phyloP scores from a whole-genome alignment of 345 rosid genomes.

The Populus alba region DNA sequence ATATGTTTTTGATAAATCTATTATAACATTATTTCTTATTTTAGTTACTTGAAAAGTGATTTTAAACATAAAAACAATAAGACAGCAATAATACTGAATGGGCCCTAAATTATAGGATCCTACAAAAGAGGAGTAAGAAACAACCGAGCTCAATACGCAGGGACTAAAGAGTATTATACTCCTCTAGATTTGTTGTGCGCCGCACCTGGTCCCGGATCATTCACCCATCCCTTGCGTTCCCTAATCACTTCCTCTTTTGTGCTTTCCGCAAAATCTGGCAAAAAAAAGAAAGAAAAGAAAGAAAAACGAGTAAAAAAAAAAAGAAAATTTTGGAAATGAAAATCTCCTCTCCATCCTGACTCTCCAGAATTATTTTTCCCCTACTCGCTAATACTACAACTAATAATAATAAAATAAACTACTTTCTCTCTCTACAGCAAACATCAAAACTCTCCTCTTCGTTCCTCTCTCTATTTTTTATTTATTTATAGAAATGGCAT shows the following conservation, averaged over 20 bases:
- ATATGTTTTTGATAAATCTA: no score
- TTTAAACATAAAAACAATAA: no score
- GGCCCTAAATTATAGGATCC: background rate
- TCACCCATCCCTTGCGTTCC: no score
- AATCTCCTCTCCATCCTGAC: background rate
- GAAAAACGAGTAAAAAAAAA: background rate
- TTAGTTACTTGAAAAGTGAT: no score
- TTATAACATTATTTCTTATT: no score
- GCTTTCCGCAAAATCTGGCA: background rate
- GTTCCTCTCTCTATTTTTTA: constrained; percentile 18
- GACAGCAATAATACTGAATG: background rate
- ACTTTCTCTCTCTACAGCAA: constrained; percentile 27
- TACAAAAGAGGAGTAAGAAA: background rate
- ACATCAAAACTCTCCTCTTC: background rate
- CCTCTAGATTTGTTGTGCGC: background rate
- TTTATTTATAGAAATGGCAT: constrained; percentile 12
- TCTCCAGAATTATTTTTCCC: background rate
- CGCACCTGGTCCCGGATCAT: no score
- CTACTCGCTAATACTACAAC: background rate
- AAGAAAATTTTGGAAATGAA: background rate
- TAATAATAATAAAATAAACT: background rate
- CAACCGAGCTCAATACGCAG: background rate
- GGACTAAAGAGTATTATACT: background rate
- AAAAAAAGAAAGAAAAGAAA: background rate
- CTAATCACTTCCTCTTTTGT: no score